These are phyloP conservation scores for Yamadazyma taylorii DNA, from an alignment of 1,139 yeast species.

Conservation along the genomic window DNA sequence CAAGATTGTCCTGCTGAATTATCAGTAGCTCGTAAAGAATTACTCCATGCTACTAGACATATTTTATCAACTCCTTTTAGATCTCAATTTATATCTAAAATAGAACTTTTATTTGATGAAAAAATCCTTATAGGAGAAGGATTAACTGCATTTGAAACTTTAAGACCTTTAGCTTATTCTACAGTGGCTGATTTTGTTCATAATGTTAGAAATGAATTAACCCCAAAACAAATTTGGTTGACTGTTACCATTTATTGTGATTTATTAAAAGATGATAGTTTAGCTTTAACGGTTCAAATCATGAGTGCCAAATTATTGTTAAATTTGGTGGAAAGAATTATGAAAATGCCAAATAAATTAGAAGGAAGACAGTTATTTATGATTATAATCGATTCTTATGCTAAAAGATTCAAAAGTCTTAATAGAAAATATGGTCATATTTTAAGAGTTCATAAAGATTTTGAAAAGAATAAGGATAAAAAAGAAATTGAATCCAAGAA, in stretches of 20 bases:
- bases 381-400: conserved; percentile 84
- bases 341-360: conserved; percentile 76
- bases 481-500: conserved; percentile 47
- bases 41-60: conserved; percentile 92
- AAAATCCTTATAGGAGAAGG: conserved; percentile 90
- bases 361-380: conserved; percentile 85
- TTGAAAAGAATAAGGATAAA: conserved; percentile 41
- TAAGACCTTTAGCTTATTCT: conserved; percentile 88
- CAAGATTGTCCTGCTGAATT: conserved; percentile 98
- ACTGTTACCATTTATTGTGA: conserved; percentile 83
- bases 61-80: conserved; percentile 88
- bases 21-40: conserved; percentile 88
- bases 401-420: conserved; percentile 74
- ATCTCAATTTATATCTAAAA: conserved; percentile 77
- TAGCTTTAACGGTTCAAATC: conserved; percentile 90
- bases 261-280: conserved; percentile 74
- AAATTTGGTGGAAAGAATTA: conserved; percentile 84
- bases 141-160: conserved; percentile 83
- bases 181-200: conserved; percentile 96
- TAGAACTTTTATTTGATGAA: conserved; percentile 83
- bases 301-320: conserved; percentile 93
- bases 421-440: conserved; percentile 72
- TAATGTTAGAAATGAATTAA: conserved; percentile 82
- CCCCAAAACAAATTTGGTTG: conserved; percentile 82
- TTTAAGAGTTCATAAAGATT: conserved; percentile 59